phyloP scores from a whole-genome alignment of 2,329 filamentous ascomycete genomes.

The Hymenotorrendiella dingleyae region DNA sequence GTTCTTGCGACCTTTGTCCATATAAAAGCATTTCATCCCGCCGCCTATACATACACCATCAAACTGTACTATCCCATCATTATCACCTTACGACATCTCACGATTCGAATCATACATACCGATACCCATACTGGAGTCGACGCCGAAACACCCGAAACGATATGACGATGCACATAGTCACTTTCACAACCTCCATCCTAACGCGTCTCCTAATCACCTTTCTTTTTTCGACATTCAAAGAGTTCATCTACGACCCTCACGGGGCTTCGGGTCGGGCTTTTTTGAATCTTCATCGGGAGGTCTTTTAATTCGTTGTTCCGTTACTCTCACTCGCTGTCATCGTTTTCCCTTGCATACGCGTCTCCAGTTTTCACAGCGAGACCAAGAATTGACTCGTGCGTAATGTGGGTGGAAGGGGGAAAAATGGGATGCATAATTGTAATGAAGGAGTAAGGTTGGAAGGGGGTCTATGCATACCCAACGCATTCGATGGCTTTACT shows the following conservation, averaged over 20 bases:
- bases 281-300: not conserved
- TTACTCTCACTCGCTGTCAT: not conserved
- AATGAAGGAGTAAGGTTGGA: constrained; percentile 3
- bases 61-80: not conserved
- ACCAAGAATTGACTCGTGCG: constrained; percentile 6
- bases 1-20: not conserved
- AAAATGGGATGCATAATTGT: constrained; percentile 4
- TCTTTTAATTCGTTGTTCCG: not conserved
- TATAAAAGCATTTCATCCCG: not conserved
- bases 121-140: constrained; percentile 6
- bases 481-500: too few species aligned
- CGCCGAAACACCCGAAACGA: constrained; percentile 8
- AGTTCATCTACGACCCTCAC: not conserved
- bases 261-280: not conserved
- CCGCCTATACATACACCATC: not conserved
- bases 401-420: constrained; percentile 7
- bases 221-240: not conserved
- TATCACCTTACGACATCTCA: constrained; percentile 16
- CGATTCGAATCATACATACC: constrained; percentile 15
- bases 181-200: constrained; percentile 20
- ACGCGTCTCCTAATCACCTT: constrained; percentile 3
- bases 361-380: not conserved
- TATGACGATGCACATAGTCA: constrained; percentile 11
- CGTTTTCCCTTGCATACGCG: not conserved
- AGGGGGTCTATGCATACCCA: not conserved